Conservation (phyloP, 2,329 filamentous ascomycete species). For the Cryphonectria carpinicola region DNA sequence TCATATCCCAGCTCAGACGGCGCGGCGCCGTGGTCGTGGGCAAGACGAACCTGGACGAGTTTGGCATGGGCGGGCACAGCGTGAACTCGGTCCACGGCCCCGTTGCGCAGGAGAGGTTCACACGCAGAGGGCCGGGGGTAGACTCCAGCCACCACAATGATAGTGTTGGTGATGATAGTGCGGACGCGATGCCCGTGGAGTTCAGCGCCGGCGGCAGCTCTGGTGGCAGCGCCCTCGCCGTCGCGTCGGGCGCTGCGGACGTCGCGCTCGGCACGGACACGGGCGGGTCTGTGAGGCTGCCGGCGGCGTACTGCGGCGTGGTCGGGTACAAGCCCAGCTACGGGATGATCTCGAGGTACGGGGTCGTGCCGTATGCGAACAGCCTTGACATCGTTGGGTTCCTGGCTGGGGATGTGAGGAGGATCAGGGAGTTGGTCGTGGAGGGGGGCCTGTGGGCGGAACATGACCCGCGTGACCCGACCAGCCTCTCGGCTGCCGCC, state of each 20-base stretch:
- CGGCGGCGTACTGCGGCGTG: constrained; percentile 82
- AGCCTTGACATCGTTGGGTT: constrained; percentile 90
- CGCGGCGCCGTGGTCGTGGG: constrained; percentile 68
- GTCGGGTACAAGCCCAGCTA: constrained; percentile 93
- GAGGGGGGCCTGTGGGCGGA: constrained; percentile 53
- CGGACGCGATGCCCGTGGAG: constrained; percentile 32
- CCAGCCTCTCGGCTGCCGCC: constrained; percentile 63
- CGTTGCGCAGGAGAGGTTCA: constrained; percentile 30
- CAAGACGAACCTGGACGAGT: constrained; percentile 88
- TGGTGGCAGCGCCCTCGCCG: constrained; percentile 87
- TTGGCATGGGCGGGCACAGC: constrained; percentile 45
- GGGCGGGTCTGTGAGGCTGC: constrained; percentile 83
- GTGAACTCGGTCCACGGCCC: constrained; percentile 36
- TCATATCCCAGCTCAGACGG: constrained; percentile 69
- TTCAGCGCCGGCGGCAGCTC: constrained; percentile 86
- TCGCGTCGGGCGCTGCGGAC: constrained; percentile 62
- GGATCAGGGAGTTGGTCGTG: constrained; percentile 55
- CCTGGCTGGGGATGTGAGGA: constrained; percentile 59
- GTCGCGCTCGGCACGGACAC: constrained; percentile 89
- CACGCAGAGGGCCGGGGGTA: constrained; percentile 34
- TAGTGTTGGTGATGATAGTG: neutral
- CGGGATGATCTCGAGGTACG: constrained; percentile 81
- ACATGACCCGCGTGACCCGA: constrained; percentile 75
- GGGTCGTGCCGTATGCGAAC: constrained; percentile 90
- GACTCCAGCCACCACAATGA: too few relatives aligned